Base-by-base conservation (phyloP, 441 rosid species). In the California macrophylla region DNA sequence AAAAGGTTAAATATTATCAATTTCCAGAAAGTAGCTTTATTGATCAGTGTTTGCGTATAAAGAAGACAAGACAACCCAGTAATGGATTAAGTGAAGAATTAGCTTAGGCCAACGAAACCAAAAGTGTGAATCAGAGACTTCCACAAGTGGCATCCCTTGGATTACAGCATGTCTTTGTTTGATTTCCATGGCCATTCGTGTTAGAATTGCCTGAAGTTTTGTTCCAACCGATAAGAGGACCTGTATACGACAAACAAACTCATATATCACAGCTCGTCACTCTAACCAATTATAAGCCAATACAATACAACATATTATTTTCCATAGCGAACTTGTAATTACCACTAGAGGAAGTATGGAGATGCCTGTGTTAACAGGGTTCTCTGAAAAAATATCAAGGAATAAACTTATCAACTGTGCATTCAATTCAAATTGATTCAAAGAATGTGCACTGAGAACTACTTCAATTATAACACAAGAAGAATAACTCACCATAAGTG, bases 111-210 rank as follows among this genome's bases (percentile, higher is more conserved):
- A 77, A 62, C 78, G 56, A 21, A 94, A 85, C 99, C 99, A 94
- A 74, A 94, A 92, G 70, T 90, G 86, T 64, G 78, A 75, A 77
- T 94, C 94, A 25, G 96, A 89, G 68, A 86, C 96, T 83, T 89
- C 85, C 50, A 90, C 99, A 66, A 94, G 92, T 66, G 98, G 99
- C 85, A 94, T 90, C 79, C 98, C 99, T 82, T 94, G 99, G 25
- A 94, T 83, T 62, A 94, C 96, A 0, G 97, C 93, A 34, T 94
- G 97, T 78, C 85, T 89, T 75, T 94, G 96, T 15, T 78, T 80
- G 73, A 94, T 94, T 80, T 94, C 98, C 40, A 94, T 61, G 7
- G 98, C 99, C 99, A 94, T 92, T 67, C 77, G 82, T 30, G 97
- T 76, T 74, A 92, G 83, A 69, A 94, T 85, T n/a, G 85, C 86